These are phyloP conservation scores for Zygosaccharomyces lentus DNA, from an alignment of 805 yeast species.

Conservation along the genomic window DNA sequence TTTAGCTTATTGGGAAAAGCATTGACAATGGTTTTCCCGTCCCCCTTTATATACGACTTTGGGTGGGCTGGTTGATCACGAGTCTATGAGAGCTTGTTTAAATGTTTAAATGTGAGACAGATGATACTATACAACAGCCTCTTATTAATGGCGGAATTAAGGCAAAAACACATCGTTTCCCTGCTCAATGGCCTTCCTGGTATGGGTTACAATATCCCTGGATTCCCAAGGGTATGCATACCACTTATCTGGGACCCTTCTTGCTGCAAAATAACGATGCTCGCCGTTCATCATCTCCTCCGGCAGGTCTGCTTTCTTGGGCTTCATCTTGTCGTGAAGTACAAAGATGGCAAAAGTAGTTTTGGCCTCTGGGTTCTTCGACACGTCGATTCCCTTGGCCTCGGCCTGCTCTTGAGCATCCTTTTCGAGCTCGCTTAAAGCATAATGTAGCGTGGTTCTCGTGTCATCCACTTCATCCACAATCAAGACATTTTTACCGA, in stretches of 20 bases:
- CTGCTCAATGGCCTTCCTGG: slow-evolving; percentile 66
- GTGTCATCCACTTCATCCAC: slow-evolving; percentile 88
- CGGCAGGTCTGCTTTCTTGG: slow-evolving; percentile 69
- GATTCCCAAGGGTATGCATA: slow-evolving; percentile 88
- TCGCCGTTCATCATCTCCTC: slow-evolving; percentile 54
- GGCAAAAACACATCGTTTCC: slow-evolving; percentile 55
- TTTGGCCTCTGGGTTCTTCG: slow-evolving; percentile 40
- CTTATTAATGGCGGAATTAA: background rate
- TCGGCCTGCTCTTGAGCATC: slow-evolving; percentile 62
- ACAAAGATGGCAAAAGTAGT: slow-evolving; percentile 75
- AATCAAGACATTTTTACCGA: slow-evolving; percentile 66
- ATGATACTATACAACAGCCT: background rate
- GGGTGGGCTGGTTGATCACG: background rate
- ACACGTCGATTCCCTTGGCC: slow-evolving; percentile 44
- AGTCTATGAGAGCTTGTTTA: background rate
- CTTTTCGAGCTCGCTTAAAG: slow-evolving; percentile 66
- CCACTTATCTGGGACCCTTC: slow-evolving; percentile 75
- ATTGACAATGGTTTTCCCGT: no score
- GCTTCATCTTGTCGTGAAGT: slow-evolving; percentile 69
- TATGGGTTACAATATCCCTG: slow-evolving; percentile 68
- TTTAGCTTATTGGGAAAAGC: background rate
- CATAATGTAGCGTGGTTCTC: slow-evolving; percentile 78
- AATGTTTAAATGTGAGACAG: background rate
- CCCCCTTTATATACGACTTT: background rate
- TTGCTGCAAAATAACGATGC: slow-evolving; percentile 63